Base-by-base conservation (phyloP, 306 rosid species). In the Vigna radiata region DNA sequence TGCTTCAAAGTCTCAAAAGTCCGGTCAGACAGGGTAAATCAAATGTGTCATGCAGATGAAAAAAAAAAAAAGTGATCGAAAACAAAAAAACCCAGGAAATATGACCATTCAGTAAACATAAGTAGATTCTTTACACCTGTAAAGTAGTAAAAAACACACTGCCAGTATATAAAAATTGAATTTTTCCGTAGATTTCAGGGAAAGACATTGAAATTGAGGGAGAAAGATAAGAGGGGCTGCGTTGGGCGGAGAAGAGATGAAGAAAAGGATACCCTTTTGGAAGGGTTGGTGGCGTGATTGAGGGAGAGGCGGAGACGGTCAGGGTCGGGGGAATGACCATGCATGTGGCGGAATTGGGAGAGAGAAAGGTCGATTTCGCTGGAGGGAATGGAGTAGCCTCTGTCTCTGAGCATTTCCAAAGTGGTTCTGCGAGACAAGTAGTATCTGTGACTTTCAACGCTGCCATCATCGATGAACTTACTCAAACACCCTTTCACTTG, bases 371-470 rank as follows among this genome's bases (percentile, higher is more conserved):
- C 79, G 73, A 89, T 81, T 71, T 95, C 92, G 0, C 85, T 43
- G 37, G 87, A 2, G 18, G 91, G 90, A 15, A 92, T 59, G 7
- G 90, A 43, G 63, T 53, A 95, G 69, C 97, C 99, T 79, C 99
- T 84, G 86, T 95, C 99, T 46, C 37, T 86, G 43, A 95, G 93
- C 97, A 92, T 95, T 87, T 95, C 97, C 23, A 90, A 62, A 6
- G 84, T 75, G 3, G 99, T 95, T 75, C 76, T 86, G 12, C 97
- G 96, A 8, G 97, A 82, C 0, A 92, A 79, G 68, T 74, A 92
- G 88, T 92, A 92, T 46, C 96, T 61, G 80, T 92, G 93, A 65
- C 90, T 89, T 76, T 92, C 99, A 0, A 55, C 58, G 84, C 81
- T 84, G 0, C 93, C 99, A 8, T 86, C 68, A 41, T 95, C 97